Conservation (phyloP, 2,329 filamentous ascomycete species). For the Amylocarpus encephaloides region DNA sequence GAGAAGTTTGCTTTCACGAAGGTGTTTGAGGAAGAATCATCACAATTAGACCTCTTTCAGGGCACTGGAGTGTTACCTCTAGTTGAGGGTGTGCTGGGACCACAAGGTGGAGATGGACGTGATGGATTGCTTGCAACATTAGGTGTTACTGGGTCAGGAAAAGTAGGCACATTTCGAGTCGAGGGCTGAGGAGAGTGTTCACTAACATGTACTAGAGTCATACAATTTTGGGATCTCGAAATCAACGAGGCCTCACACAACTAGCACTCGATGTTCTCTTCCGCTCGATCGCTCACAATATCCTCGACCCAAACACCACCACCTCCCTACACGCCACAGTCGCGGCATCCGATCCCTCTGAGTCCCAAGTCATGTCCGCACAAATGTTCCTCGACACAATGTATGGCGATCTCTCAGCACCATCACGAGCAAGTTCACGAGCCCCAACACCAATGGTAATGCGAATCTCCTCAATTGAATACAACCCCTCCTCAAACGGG, state of each 20-base stretch:
- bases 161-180: conserved; percentile 49
- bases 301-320: conserved; percentile 55
- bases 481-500: conserved; percentile 13
- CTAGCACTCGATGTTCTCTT: conserved; percentile 87
- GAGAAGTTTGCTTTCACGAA: conserved; percentile 93
- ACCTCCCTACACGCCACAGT: conserved; percentile 66
- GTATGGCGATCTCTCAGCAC: conserved; percentile 57
- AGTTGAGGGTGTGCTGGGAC: conserved; percentile 73
- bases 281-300: conserved; percentile 66
- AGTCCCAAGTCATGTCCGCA: conserved; percentile 70
- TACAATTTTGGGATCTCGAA: conserved; percentile 84
- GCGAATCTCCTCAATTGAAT: conserved; percentile 35
- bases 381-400: conserved; percentile 71
- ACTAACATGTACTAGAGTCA: conserved; percentile 59
- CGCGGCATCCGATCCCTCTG: conserved; percentile 69
- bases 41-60: conserved; percentile 81
- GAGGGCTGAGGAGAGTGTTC: neutral
- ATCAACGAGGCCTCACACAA: conserved; percentile 84
- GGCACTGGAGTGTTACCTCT: conserved; percentile 68
- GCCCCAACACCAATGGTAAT: conserved; percentile 65
- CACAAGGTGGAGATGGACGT: conserved; percentile 67
- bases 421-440: conserved; percentile 55
- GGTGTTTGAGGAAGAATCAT: conserved; percentile 82
- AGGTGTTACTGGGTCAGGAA: conserved; percentile 92
- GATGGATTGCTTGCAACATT: conserved; percentile 88